Conservation (phyloP, 441 rosid genomes). For the Bocquillonia castaneifolia region DNA sequence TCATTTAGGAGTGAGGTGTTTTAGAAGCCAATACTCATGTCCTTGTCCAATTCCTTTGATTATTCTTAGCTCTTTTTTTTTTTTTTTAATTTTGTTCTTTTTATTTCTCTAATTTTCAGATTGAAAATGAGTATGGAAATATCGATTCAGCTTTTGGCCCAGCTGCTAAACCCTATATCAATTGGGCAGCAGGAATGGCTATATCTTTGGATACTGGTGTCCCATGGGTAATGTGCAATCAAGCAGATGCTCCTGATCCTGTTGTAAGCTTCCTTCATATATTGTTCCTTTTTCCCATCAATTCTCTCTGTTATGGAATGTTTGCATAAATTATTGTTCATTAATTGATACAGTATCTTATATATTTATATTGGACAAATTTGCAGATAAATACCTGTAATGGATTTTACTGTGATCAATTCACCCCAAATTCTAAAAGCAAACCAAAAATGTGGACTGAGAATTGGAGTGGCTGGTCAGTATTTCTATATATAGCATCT, state of each 20-base stretch:
- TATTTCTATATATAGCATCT: no score
- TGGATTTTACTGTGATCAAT: constrained; percentile 88
- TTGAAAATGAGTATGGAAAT: constrained; percentile 86
- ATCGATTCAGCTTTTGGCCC: constrained; percentile 65
- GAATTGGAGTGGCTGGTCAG: constrained; percentile 92
- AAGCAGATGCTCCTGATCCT: constrained; percentile 82
- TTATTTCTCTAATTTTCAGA: constrained; percentile 37
- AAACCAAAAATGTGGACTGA: constrained; percentile 96
- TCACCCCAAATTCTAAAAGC: constrained; percentile 65
- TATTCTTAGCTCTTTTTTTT: not conserved
- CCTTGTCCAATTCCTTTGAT: not conserved
- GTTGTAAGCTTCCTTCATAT: constrained; percentile 43
- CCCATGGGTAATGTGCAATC: constrained; percentile 99
- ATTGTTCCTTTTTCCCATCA: not conserved
- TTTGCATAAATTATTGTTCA: not conserved
- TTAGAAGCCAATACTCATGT: constrained; percentile 4
- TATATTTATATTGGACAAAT: constrained; percentile 1
- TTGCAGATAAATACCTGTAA: constrained; percentile 86
- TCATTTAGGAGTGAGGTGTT: constrained; percentile 8
- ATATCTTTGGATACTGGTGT: constrained; percentile 48
- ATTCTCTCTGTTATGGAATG: not conserved
- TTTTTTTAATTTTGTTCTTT: not conserved
- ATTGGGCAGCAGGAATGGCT: constrained; percentile 79
- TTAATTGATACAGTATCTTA: constrained; percentile 6
- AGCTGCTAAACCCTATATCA: constrained; percentile 54